Base-by-base conservation (phyloP, 2,329 filamentous ascomycete species). In the Colletotrichum simmondsii region DNA sequence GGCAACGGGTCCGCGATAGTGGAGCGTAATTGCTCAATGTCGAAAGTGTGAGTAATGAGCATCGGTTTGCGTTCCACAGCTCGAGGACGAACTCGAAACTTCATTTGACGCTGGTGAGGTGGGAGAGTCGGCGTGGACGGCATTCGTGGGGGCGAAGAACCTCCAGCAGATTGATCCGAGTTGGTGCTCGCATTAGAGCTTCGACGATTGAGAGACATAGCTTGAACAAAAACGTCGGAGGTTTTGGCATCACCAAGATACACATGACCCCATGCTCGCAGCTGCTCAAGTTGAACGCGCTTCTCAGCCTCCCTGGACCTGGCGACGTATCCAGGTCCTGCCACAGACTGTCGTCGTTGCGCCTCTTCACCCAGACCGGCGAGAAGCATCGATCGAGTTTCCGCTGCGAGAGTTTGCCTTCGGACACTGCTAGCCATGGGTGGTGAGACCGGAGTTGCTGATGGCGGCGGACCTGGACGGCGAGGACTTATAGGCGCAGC, bases 11-110 rank as follows among this genome's bases (percentile, higher is more conserved):
- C 80, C 2, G 84, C 84, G n/a, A 89, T 80, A 1, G 85, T 87
- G 10, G 84, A 81, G 58, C 85, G 82, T 11, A 90, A 78, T 72
- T 85, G 81, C 30, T 85, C 81, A 16, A 90, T 79, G 72, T 90
- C 83, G 72, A 91, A 88, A 22, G 83, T 84, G 35, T 88, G 84
- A 74, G 85, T 83, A 22, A 91, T 81, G 0, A 86, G 75, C 74
- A 89, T 85, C 1, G 87, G 81, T 60, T 84, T 83, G 22, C 83
- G 80, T 2, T 84, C 82, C 5, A 81, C 78, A 22, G 78, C 77
- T 46, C 79, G 80, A 19, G 87, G 86, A 6, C 82, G 75, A 10
- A 89, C 81, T 16, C 84, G 80, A 2, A 85, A 86, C 19, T 85
- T 83, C 60, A 89, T 82, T 2, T 78, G 82, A 14, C 85, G 76